A percentile compares a stretch with the other conserved stretches of the same genome.
Evolutionary conservation across 768 basidiomycete genomes (phyloP).

Genomic region (Postia placenta): DNA sequence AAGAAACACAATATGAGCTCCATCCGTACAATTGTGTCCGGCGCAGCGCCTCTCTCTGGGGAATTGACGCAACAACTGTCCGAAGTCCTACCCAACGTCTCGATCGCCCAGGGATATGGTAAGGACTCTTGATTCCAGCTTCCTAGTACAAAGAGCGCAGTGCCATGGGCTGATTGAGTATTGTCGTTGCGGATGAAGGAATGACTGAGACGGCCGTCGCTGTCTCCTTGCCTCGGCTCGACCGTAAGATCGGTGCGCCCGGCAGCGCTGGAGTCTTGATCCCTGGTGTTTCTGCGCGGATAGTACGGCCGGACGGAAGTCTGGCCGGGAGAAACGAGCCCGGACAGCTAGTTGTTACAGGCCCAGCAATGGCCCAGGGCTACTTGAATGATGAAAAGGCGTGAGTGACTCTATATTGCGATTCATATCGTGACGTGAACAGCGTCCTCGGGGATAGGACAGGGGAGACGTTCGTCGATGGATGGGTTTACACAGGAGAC

Average conservation of each 20-base stretch:
- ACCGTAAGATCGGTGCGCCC: slow-evolving; percentile 40
- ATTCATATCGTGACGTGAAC: too few species aligned
- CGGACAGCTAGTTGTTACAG: slow-evolving; percentile 50
- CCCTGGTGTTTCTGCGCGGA: slow-evolving; percentile 47
- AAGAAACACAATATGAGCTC: slow-evolving; percentile 38
- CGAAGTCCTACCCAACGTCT: slow-evolving; percentile 42
- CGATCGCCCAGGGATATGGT: slow-evolving; percentile 57
- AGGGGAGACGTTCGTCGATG: slow-evolving; percentile 57
- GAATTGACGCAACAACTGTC: slow-evolving; percentile 35
- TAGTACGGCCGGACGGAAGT: slow-evolving; percentile 52
- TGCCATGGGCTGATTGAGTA: too few species aligned
- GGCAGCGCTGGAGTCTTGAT: slow-evolving; percentile 42
- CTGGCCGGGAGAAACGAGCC: slow-evolving; percentile 46
- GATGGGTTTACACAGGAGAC: slow-evolving; percentile 71
- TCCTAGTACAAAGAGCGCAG: too few species aligned
- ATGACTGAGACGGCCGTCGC: slow-evolving; percentile 61
- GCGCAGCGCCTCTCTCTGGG: slow-evolving; percentile 26
- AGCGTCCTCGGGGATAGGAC: too few species aligned
- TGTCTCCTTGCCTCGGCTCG: slow-evolving; percentile 42
- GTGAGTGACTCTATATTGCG: too few species aligned
- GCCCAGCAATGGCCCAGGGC: slow-evolving; percentile 33
- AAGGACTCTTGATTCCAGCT: too few species aligned
- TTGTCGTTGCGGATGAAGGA: slow-evolving; percentile 36
- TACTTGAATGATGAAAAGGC: slow-evolving; percentile 54
- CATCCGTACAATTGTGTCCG: slow-evolving; percentile 21